phyloP scores from a whole-genome alignment of 108 stramenopile species.

The Epipyxis sp. region DNA sequence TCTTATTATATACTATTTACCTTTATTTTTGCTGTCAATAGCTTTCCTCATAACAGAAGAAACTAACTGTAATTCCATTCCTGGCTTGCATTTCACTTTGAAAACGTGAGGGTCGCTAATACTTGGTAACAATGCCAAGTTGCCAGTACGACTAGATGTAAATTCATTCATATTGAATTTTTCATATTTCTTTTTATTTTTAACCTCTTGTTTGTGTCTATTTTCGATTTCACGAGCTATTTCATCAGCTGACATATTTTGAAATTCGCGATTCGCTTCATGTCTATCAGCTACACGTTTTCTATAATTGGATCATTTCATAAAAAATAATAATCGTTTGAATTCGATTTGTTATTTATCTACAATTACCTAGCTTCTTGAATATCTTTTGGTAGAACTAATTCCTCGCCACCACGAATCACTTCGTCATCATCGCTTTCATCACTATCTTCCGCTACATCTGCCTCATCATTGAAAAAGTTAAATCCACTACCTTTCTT shows the following conservation, averaged over 20 bases:
- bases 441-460: constrained; percentile 12
- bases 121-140: constrained; percentile 81
- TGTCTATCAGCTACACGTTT: neutral
- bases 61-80: constrained; percentile 36
- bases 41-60: constrained; percentile 92
- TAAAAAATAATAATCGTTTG: neutral
- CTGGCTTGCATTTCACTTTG: neutral
- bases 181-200: neutral
- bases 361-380: neutral
- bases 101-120: constrained; percentile 64
- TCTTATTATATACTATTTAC: constrained; percentile 48
- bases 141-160: constrained; percentile 59
- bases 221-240: constrained; percentile 84
- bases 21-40: constrained; percentile 47
- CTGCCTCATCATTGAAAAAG: neutral
- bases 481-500: too few relatives aligned
- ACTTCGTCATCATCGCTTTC: constrained; percentile 1
- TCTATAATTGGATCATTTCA: neutral
- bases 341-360: neutral
- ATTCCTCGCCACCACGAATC: neutral
- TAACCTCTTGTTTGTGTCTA: constrained; percentile 79
- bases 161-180: neutral
- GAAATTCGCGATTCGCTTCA: constrained; percentile 4
- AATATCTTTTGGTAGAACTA: neutral
- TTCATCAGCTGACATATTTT: constrained; percentile 59